These are phyloP conservation scores for Saprolegnia parasitica DNA, from an alignment of 352 stramenopile genomes.

Conservation along the genomic window DNA sequence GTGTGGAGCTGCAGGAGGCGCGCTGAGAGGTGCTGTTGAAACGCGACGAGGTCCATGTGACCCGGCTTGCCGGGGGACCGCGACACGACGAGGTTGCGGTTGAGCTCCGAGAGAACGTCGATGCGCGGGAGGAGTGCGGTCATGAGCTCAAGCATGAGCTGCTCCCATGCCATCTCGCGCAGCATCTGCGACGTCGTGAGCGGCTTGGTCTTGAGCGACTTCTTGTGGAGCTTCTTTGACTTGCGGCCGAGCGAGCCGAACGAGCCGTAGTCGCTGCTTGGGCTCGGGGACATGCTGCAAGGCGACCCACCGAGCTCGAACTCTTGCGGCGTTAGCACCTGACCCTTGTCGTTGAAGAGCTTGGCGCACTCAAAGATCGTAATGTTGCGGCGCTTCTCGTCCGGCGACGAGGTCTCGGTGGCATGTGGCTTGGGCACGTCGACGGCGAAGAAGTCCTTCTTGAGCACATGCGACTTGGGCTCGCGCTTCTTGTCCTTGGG, in stretches of 20 bases:
- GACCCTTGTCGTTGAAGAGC: conserved; percentile 70
- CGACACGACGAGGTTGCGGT: conserved; percentile 31
- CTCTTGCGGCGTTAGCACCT: conserved; percentile 64
- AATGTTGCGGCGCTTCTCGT: conserved; percentile 35
- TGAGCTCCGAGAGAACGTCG: conserved; percentile 77
- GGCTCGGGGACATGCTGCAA: conserved; percentile 32
- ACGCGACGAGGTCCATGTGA: conserved; percentile 45
- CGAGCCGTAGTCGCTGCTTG: conserved; percentile 60
- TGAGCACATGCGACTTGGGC: conserved; percentile 1
- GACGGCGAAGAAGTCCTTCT: conserved; percentile 23
- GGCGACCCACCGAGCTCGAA: conserved; percentile 60
- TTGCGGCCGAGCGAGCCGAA: conserved; percentile 29
- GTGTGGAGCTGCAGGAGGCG: conserved; percentile 76
- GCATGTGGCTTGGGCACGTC: not conserved
- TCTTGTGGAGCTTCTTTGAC: conserved; percentile 34
- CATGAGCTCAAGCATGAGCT: conserved; percentile 78
- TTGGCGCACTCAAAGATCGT: conserved; percentile 76
- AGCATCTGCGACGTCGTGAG: conserved; percentile 25
- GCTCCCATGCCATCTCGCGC: conserved; percentile 35
- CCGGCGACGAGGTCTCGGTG: not conserved
- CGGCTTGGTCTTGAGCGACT: conserved; percentile 11
- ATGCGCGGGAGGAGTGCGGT: conserved; percentile 52
- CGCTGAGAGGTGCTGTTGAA: conserved; percentile 38
- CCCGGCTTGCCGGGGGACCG: no score
- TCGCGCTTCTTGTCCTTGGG: conserved; percentile 11